These are phyloP conservation scores for Forsythia suspensa DNA, from an alignment of 257 asterid genomes.

Conservation along the genomic window DNA sequence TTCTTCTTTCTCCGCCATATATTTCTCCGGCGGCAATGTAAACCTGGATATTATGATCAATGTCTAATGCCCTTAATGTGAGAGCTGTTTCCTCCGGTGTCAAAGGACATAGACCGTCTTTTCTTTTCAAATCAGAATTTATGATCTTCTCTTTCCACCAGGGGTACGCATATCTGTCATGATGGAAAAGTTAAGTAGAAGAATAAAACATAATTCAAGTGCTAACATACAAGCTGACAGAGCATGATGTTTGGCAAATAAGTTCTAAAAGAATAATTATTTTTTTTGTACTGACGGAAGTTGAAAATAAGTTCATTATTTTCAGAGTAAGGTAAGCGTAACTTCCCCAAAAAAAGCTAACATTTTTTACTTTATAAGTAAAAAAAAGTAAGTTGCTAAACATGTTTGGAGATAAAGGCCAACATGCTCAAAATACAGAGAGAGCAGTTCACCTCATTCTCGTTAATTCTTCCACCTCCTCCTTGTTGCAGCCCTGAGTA, in stretches of 20 bases:
- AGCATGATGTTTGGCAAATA: background rate
- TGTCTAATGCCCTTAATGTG: conserved; percentile 73
- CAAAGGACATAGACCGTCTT: conserved; percentile 91
- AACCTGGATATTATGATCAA: conserved; percentile 72
- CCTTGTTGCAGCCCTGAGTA: conserved; percentile 80
- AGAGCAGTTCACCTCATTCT: conserved; percentile 68
- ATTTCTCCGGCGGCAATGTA: conserved; percentile 99
- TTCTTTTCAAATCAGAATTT: conserved; percentile 87
- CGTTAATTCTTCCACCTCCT: conserved; percentile 86
- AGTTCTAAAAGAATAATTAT: background rate
- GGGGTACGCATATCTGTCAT: conserved; percentile 82
- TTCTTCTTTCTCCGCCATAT: conserved; percentile 83
- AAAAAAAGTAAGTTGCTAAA: background rate
- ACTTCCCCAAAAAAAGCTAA: background rate
- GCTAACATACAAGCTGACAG: background rate
- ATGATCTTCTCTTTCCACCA: conserved; percentile 99
- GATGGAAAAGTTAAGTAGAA: conserved; percentile 26
- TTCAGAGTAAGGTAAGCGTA: background rate
- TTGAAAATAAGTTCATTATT: background rate
- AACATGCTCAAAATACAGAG: background rate
- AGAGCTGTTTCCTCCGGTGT: conserved; percentile 99
- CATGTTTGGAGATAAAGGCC: background rate
- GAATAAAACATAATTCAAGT: conserved; percentile 3
- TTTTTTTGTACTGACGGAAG: background rate
- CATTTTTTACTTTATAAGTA: background rate